A percentile compares a stretch with the other conserved stretches of the same genome.
phyloP scores from a whole-genome alignment of 768 basidiomycete genomes.

The Phaffia tasmanica region DNA sequence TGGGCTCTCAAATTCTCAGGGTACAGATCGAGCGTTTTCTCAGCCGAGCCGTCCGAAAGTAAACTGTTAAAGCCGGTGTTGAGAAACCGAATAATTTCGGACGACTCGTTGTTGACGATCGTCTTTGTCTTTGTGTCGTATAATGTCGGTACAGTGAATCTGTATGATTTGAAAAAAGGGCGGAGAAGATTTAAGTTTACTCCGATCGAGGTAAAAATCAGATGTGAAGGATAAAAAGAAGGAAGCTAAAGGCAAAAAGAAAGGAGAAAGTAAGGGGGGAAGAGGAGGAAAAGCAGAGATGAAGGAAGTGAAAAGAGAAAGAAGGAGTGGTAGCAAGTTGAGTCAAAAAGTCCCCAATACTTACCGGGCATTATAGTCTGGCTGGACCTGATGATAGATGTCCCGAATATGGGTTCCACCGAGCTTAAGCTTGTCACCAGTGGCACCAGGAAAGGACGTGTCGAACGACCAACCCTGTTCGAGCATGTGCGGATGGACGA shows the following conservation, averaged over 20 bases:
- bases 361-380: conserved; percentile 49
- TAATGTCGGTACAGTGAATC: conserved; percentile 49
- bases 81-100: conserved; percentile 89
- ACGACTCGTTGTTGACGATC: conserved; percentile 83
- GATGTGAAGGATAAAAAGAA: not conserved
- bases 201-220: not conserved
- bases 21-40: conserved; percentile 58
- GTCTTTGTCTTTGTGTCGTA: conserved; percentile 83
- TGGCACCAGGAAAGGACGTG: conserved; percentile 51
- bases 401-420: conserved; percentile 61
- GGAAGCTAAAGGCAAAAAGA: not conserved
- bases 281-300: not conserved
- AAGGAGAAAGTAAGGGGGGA: not conserved
- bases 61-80: conserved; percentile 72
- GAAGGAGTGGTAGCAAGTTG: not conserved
- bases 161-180: no score
- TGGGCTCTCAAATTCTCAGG: conserved; percentile 57
- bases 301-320: conserved; percentile 42
- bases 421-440: conserved; percentile 61
- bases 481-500: conserved; percentile 80
- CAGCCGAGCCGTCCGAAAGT: conserved; percentile 47
- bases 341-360: conserved; percentile 31
- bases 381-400: conserved; percentile 59
- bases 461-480: conserved; percentile 78
- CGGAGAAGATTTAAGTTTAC: not conserved